Base-by-base conservation (phyloP, 805 yeast species). In the Dipodascus geniculatus region DNA sequence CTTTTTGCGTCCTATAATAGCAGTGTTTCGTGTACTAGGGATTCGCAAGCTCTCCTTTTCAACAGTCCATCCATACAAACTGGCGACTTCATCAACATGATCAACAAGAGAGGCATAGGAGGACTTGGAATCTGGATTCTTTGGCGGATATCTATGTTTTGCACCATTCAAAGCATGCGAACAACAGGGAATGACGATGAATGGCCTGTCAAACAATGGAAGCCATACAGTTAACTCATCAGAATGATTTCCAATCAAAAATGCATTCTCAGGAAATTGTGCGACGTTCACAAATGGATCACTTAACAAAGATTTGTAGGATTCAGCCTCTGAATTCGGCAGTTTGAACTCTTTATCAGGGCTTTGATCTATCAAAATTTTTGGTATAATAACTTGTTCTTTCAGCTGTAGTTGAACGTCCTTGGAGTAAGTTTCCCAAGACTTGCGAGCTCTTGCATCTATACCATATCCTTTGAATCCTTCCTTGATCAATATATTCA, bases 151-250 rank as follows among this genome's bases (percentile, higher is more conserved):
- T 61, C 97, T 74, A 2, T 76, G 72, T 60, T 81, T 81, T 24
- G 80, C 82, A 1, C 98, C 98, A 3, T 82, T 77, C 48, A 91
- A 74, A 1, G 85, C 80, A 67, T 91, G 96, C 0, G 97, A 89
- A 66, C 98, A 91, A 66, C 98, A 91, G 9, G 98, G 98, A 47
- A 91, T 87, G 8, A 88, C 96, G 73, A 91, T 72, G 65, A 87
- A 91, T 3, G 96, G 96, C 31, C 57, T 54, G 57, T 76, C 85
- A 9, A 91, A 69, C 9, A 91, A 70, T 2, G 98, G 98, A 38
- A 91, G 82, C 97, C 98, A 91, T 59, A 96, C 85, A 0, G 97
- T 90, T 54, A 91, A 74, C 65, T 91, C 98, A 66, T 91, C 98
- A 0, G 96, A 86, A 64, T 91, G 98, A 65, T 91, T 91, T 1